Evolutionary conservation across 2,329 filamentous ascomycete genomes (phyloP), one percentile per base, ranked within the genome.

Genomic region (Hymenoscyphus fraxineus): DNA sequence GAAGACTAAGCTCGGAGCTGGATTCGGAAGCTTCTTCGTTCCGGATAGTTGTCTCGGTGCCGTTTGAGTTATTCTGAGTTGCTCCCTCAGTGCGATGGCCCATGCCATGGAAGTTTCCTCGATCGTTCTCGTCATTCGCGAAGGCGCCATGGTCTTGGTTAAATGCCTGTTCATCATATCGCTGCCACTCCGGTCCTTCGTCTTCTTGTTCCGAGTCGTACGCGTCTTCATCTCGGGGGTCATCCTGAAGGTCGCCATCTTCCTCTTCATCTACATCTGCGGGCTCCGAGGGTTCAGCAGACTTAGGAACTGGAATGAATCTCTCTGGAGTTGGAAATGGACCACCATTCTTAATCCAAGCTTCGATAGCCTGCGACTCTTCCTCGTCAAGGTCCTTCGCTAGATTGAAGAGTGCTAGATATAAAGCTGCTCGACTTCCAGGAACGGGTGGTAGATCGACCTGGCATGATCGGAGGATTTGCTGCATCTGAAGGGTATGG

Each of bases 401-500:
- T 0, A 72, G 57, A 10, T 35, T 31, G 16, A 66, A 56, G 1
- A 71, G 51, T 0, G 55, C 60, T 13, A 64, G 38, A 32, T 66
- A 72, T 0, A 72, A 54, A 10, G 61, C 58, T 22, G 58, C 22
- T 27, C 69, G 63, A 56, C 66, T 60, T 6, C 57, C 44, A 6
- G 63, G 62, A 2, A 61, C 65, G 0, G 38, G 51, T 5, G 70
- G 69, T 2, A 71, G 56, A 10, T 44, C 12, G 44, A 51, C 12
- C 2, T 55, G 39, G 39, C 70, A 69, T 9, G 63, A 35, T 15
- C 67, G 64, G 6, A 72, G 54, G n/a, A 71, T 59, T 61, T 70
- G 65, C 41, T 69, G 65, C 66, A 72, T 72, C 1, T 63, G 62
- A 5, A 67, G 47, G 12, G 55, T 65, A 58, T 72, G 66, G 41